Evolutionary conservation across 116 monocot species (phyloP).

Genomic region (Zostera marina): DNA sequence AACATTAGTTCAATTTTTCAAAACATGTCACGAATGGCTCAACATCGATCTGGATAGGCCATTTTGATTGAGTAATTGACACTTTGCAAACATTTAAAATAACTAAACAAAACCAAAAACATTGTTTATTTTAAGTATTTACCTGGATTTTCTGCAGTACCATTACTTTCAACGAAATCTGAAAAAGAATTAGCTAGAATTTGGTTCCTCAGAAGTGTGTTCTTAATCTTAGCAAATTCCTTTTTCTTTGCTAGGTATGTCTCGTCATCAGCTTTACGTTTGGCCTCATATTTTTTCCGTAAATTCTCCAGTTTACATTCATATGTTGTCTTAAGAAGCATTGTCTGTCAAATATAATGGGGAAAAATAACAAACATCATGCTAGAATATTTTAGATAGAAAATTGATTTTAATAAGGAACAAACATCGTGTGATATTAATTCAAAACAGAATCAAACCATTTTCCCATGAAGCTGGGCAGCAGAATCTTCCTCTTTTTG

Average conservation of each 20-base stretch:
- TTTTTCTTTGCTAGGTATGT: conserved; percentile 13
- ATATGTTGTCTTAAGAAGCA: conserved; percentile 16
- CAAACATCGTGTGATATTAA: background rate
- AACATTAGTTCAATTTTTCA: too few relatives aligned
- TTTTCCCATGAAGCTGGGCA: background rate
- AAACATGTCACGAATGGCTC: too few relatives aligned
- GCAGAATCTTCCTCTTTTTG: background rate
- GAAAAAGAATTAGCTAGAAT: conserved; percentile 37
- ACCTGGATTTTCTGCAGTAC: conserved; percentile 4
- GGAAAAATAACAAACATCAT: background rate
- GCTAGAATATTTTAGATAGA: background rate
- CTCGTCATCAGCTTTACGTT: conserved; percentile 28
- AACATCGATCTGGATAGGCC: background rate
- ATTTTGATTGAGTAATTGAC: background rate
- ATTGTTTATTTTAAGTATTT: background rate
- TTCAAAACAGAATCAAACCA: background rate
- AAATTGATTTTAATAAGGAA: background rate
- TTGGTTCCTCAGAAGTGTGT: conserved; percentile 30
- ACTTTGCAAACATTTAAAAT: background rate
- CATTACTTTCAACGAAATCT: conserved; percentile 23
- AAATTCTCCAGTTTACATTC: conserved; percentile 35
- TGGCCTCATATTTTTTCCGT: conserved; percentile 25
- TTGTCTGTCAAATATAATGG: conserved; percentile 16
- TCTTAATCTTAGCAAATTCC: conserved; percentile 19
- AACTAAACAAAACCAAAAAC: background rate